Evolutionary conservation across 2,329 filamentous ascomycete genomes (phyloP), one percentile per base, ranked within the genome.

Genomic region (Ophiocordyceps unilateralis): DNA sequence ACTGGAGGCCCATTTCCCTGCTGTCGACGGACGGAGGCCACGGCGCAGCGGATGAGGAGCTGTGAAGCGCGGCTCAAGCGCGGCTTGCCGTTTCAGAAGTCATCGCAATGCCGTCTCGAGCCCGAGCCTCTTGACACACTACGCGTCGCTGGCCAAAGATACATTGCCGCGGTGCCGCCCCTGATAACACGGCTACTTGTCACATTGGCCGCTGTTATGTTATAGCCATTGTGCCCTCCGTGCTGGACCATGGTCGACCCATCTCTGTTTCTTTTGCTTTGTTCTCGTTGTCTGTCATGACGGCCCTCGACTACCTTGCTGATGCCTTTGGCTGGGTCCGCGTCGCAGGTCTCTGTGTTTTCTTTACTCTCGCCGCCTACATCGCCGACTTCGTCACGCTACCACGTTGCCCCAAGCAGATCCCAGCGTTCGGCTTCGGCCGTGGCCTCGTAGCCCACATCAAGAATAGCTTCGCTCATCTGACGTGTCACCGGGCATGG

Each of bases 381-480:
- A 45, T 65, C 21, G 47, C 61, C 51, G 65, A 68, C 46, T 57
- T 63, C 42, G 50, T 53, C 7, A 53, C 53, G 45, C 59, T 63
- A 45, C 63, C 66, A 2, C 54, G 54, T 1, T 67, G 66, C 43
- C 59, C 63, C 3, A 47, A 52, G 2, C 53, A 61, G 2, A 58
- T 69, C 8, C 64, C 65, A 1, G 56, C 60, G 2, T 58, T 68
- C 12, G 65, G 65, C 39, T 55, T 60, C 40, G 60, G 61, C 1
- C 40, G 41, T 22, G 57, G 63, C n/a, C 47, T 57, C 40, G 38
- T 62, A 19, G 60, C 57, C 8, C 60, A 55, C 3, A 32, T 68
- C 41, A 52, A 56, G 39, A 68, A 68, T 45, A 62, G 61, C 50
- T 39, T 61, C 40, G 55, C 53, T 41, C 67, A 64, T 40, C 51